Conservation (phyloP, 2,329 filamentous ascomycete species). For the Didymella pomorum region DNA sequence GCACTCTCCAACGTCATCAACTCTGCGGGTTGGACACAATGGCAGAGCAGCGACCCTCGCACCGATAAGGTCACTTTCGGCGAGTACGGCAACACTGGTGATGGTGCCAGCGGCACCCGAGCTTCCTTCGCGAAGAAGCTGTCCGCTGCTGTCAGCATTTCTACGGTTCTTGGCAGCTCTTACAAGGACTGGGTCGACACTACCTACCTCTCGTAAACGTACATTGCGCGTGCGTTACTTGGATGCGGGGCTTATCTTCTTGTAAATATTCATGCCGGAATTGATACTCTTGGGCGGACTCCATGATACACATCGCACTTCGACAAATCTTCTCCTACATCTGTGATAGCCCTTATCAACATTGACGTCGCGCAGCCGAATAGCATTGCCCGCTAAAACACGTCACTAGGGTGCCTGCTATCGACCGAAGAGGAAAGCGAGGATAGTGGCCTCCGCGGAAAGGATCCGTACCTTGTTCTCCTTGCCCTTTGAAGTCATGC, state of each 20-base stretch:
- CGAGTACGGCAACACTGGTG: conserved; percentile 68
- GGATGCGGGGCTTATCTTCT: not conserved
- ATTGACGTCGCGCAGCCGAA: not conserved
- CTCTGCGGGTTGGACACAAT: conserved; percentile 64
- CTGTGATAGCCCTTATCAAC: not conserved
- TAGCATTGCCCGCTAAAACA: not conserved
- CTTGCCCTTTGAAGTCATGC: not conserved
- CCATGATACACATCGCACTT: conserved; percentile 22
- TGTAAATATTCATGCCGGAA: conserved; percentile 19
- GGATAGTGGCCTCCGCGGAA: not conserved
- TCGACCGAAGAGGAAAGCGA: not conserved
- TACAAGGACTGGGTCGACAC: conserved; percentile 44
- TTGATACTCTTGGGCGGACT: conserved; percentile 40
- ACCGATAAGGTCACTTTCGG: conserved; percentile 64
- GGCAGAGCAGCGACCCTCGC: conserved; percentile 60
- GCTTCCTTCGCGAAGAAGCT: conserved; percentile 59
- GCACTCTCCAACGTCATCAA: conserved; percentile 65
- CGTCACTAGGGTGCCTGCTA: not conserved
- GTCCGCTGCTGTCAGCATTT: conserved; percentile 53
- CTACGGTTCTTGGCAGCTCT: conserved; percentile 54
- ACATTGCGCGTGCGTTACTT: not conserved
- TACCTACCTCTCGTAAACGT: not conserved
- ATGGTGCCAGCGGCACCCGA: conserved; percentile 62
- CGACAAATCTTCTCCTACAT: not conserved
- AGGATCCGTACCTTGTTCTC: not conserved